Evolutionary conservation across 129 eudicot genomes (phyloP).

Genomic region (Daucus carota): DH1_v3.0 NC_030383.2:1960001-1960500

Average conservation of each 20-base stretch:
- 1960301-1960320: not conserved
- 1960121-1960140: conserved; percentile 35
- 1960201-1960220: conserved; percentile 66
- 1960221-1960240: conserved; percentile 49
- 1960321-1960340: too few species aligned
- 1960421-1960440: not conserved
- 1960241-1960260: conserved; percentile 57
- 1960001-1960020: conserved; percentile 34
- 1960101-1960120: conserved; percentile 38
- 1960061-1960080: conserved; percentile 36
- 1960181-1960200: conserved; percentile 38
- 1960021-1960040: conserved; percentile 27
- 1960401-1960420: not conserved
- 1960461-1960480: not conserved
- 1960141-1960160: conserved; percentile 35
- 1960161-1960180: conserved; percentile 29
- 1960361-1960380: too few species aligned
- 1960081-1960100: conserved; percentile 38
- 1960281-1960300: not conserved
- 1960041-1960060: conserved; percentile 21
- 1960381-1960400: not conserved
- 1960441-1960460: too few species aligned
- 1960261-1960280: conserved; percentile 12
- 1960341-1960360: too few species aligned
- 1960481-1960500: not conserved